Evolutionary conservation across 768 basidiomycete genomes (phyloP).

Genomic region (Boletus edulis): DNA sequence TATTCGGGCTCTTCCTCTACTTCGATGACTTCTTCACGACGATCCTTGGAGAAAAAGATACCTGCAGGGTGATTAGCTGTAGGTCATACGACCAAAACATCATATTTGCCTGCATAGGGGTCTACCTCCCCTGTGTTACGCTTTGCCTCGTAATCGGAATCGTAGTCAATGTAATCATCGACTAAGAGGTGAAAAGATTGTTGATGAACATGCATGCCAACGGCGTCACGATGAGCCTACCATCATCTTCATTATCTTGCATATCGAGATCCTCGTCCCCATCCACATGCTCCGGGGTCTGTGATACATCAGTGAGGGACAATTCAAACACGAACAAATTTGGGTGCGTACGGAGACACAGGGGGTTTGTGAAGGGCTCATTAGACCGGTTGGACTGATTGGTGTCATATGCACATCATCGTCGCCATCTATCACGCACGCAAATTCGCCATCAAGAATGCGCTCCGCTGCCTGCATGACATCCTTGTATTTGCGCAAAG

Average conservation of each 20-base stretch:
- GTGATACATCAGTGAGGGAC: slow-evolving; percentile 4
- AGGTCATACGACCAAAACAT: not conserved
- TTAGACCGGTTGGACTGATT: slow-evolving; percentile 16
- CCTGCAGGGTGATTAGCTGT: slow-evolving; percentile 41
- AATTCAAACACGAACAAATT: not conserved
- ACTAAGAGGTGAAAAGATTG: slow-evolving; percentile 31
- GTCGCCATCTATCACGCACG: slow-evolving; percentile 55
- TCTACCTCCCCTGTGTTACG: slow-evolving; percentile 61
- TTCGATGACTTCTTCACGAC: slow-evolving; percentile 89
- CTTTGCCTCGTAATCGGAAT: slow-evolving; percentile 68
- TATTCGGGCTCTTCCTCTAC: slow-evolving; percentile 76
- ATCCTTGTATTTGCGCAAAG: slow-evolving; percentile 78
- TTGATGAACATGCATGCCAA: slow-evolving; percentile 8
- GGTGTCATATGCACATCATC: slow-evolving; percentile 50
- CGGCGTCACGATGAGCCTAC: slow-evolving; percentile 23
- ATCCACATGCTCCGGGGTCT: slow-evolving; percentile 62
- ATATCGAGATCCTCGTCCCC: slow-evolving; percentile 48
- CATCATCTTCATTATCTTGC: slow-evolving; percentile 52
- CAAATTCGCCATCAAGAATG: slow-evolving; percentile 83
- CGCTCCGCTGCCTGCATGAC: slow-evolving; percentile 90
- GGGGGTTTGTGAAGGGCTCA: slow-evolving; percentile 31
- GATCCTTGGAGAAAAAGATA: slow-evolving; percentile 93
- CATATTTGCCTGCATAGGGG: slow-evolving; percentile 75
- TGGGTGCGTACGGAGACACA: slow-evolving; percentile 20
- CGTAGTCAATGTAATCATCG: slow-evolving; percentile 74